phyloP scores from a whole-genome alignment of 306 rosid genomes.

The Prunus salicina region DNA sequence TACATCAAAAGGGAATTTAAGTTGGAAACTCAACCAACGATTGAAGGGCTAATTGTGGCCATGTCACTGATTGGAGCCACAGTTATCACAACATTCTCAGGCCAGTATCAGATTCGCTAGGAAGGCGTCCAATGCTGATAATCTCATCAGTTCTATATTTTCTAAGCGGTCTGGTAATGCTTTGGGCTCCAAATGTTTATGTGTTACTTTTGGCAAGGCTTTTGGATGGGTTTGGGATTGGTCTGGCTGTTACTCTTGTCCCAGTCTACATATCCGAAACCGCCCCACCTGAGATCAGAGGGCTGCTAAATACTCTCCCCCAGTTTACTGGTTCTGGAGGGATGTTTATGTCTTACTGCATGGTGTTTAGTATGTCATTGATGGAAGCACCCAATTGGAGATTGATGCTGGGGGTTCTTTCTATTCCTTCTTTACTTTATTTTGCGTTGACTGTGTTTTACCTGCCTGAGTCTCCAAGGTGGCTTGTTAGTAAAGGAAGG shows the following conservation, averaged over 20 bases:
- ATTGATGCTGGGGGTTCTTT: conserved; percentile 41
- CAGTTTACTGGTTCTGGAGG: conserved; percentile 41
- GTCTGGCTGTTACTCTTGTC: conserved; percentile 43
- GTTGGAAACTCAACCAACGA: conserved; percentile 32
- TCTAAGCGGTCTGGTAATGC: conserved; percentile 38
- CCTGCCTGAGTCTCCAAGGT: conserved; percentile 45
- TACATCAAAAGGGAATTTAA: conserved; percentile 44
- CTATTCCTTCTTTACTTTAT: conserved; percentile 34
- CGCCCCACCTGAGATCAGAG: conserved; percentile 39
- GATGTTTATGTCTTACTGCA: conserved; percentile 42
- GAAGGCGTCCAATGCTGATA: conserved; percentile 41
- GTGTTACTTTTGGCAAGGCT: conserved; percentile 32
- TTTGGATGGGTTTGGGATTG: conserved; percentile 43
- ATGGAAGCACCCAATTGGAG: conserved; percentile 38
- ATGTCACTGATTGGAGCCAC: conserved; percentile 49
- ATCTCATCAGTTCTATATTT: conserved; percentile 33
- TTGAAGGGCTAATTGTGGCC: conserved; percentile 44
- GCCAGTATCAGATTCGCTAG: conserved; percentile 32
- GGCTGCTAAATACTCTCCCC: conserved; percentile 38
- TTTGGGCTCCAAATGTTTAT: conserved; percentile 44
- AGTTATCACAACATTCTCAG: conserved; percentile 40
- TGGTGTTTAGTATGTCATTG: conserved; percentile 44
- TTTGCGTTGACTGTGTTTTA: conserved; percentile 27
- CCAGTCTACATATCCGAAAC: conserved; percentile 47
- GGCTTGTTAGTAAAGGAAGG: conserved; percentile 43